These are phyloP conservation scores for Colletotrichum sp. DNA, from an alignment of 2,329 filamentous ascomycete genomes.

Conservation along the genomic window DNA sequence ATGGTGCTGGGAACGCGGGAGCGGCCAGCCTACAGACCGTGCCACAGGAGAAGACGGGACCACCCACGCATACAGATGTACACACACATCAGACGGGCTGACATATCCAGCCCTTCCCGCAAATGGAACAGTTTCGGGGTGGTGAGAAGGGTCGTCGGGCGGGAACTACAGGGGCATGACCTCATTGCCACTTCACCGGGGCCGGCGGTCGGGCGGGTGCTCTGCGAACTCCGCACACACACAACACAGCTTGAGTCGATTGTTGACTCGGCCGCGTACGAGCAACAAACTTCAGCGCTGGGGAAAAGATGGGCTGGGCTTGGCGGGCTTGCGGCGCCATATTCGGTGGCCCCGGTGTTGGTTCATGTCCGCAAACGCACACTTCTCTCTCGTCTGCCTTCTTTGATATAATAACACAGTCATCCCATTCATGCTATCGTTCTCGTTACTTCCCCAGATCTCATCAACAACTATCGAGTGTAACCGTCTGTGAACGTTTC, in stretches of 20 bases:
- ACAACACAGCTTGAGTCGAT: background rate
- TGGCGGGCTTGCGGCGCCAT: background rate
- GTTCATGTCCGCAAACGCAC: background rate
- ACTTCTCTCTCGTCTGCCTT: background rate
- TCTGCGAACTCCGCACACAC: conserved; percentile 11
- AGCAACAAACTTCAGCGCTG: background rate
- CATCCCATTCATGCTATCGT: background rate
- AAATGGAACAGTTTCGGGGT: background rate
- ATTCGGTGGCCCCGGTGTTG: background rate
- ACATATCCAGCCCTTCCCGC: background rate
- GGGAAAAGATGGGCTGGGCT: background rate
- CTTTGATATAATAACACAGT: conserved; percentile 2
- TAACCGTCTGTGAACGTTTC: background rate
- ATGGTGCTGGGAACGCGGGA: background rate
- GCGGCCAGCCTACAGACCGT: background rate
- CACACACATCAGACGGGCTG: background rate
- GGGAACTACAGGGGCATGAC: background rate
- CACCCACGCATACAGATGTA: background rate
- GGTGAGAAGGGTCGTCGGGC: background rate
- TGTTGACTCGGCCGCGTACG: background rate
- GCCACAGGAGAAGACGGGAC: background rate
- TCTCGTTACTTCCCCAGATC: background rate
- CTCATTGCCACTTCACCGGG: conserved; percentile 1
- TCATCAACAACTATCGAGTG: background rate
- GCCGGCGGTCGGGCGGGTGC: conserved; percentile 11